Percentiles rank a stretch among this genome's conserved stretches.
Evolutionary conservation across 2,329 filamentous ascomycete species (phyloP).

Genomic region (Stagonosporopsis chrysanthemi): DNA sequence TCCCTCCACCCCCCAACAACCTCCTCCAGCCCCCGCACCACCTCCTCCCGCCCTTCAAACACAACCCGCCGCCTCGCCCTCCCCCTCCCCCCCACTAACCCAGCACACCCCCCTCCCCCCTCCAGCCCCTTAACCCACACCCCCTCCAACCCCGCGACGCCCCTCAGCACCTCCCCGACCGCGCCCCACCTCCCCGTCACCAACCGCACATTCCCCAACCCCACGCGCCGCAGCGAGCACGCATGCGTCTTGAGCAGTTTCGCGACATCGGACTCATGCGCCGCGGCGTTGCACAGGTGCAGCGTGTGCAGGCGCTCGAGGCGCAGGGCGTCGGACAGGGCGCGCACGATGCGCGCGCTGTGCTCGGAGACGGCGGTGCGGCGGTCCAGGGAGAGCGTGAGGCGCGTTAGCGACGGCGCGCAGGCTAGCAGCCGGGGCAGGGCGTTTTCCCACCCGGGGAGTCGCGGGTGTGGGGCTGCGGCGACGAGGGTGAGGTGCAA

Average conservation of each 20-base stretch:
- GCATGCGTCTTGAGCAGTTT: constrained; percentile 26
- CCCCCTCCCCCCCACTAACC: not conserved
- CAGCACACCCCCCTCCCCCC: constrained; percentile 2
- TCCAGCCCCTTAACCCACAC: constrained; percentile 18
- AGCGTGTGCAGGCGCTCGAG: constrained; percentile 23
- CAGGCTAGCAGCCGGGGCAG: constrained; percentile 31
- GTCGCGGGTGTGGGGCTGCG: constrained; percentile 11
- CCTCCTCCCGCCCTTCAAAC: constrained; percentile 7
- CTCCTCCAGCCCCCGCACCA: constrained; percentile 21
- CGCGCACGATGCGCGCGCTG: constrained; percentile 27
- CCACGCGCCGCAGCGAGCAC: constrained; percentile 20
- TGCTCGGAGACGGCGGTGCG: constrained; percentile 17
- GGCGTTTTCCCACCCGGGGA: constrained; percentile 33
- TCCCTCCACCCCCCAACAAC: constrained; percentile 6
- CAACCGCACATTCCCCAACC: constrained; percentile 23
- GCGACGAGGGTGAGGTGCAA: constrained; percentile 32
- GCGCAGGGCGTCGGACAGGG: constrained; percentile 22
- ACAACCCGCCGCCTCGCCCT: constrained; percentile 11
- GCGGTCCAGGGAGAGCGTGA: constrained; percentile 34
- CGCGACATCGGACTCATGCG: constrained; percentile 26
- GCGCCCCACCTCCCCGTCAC: constrained; percentile 28
- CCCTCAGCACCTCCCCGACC: constrained; percentile 19
- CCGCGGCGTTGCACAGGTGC: constrained; percentile 26
- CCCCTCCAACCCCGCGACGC: constrained; percentile 3
- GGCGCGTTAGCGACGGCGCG: constrained; percentile 25